Base-by-base conservation (phyloP, 441 rosid species). In the Gossypium lobatum region DNA sequence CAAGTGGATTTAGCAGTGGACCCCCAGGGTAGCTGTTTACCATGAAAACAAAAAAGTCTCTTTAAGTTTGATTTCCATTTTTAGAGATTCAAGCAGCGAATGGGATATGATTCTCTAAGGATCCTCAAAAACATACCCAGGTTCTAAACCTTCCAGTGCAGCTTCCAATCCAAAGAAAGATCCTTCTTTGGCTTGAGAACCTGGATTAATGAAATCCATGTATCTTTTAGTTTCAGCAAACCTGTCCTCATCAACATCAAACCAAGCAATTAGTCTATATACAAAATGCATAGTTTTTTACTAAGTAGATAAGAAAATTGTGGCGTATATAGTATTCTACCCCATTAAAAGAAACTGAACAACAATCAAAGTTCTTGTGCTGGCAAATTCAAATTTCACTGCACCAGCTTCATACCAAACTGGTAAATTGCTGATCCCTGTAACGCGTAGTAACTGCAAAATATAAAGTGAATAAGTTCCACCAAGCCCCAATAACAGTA, bases 381-480 rank as follows among this genome's bases (percentile, higher is more conserved):
- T 95, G 52, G 97, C 95, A 75, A 91, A 84, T 34, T 83, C 88
- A 66, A 82, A 92, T 77, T 92, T 89, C 46, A 84, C 88, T 0
- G 97, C 96, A 34, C 97, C 98, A 20, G 98, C 97, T 87, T 92
- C 94, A 63, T 85, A 92, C 97, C 98, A 91, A 64, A 92, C 96
- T 3, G 98, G 98, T 77, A 95, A 80, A 55, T 90, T 64, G 50
- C 80, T 79, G 71, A 88, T 77, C 73, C 95, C 93, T 0, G 99
- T 89, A 37, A 84, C 87, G 1, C 97, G 92, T 17, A 92, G 95
- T 20, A 95, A 73, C 96, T 95, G 87, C 79, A 59, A 46, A 39
- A 58, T 3, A 58, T 76, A 69, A 68, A 72, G 61, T 62, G 39
- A 39, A 39, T 39, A 39, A 39, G 46, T 39, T 39, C 46, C 46